phyloP scores from a whole-genome alignment of 768 basidiomycete species.

The Rhodosporidiobolus sp. region DNA sequence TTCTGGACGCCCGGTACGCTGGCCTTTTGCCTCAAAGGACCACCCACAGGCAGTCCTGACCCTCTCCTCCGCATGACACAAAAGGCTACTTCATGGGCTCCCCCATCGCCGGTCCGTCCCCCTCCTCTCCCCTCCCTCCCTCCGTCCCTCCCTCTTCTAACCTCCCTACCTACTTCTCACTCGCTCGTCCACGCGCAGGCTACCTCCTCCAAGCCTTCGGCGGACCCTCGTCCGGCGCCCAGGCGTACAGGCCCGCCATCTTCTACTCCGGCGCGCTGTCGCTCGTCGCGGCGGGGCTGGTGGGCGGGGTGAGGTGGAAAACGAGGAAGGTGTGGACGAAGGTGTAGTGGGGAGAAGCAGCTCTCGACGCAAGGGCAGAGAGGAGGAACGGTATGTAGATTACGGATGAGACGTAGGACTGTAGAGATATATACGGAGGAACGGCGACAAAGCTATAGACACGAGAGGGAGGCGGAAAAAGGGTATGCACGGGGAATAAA shows the following conservation, averaged over 20 bases:
- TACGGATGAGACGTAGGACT: too few relatives aligned
- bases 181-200: too few relatives aligned
- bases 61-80: constrained; percentile 43
- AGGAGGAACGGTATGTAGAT: too few relatives aligned
- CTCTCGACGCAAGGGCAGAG: too few relatives aligned
- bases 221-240: constrained; percentile 34
- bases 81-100: constrained; percentile 34
- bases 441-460: too few relatives aligned
- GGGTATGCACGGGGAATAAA: too few relatives aligned
- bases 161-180: too few relatives aligned
- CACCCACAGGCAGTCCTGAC: constrained; percentile 44
- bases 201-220: constrained; percentile 43
- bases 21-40: too few relatives aligned
- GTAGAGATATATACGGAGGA: too few relatives aligned
- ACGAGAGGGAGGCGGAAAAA: too few relatives aligned
- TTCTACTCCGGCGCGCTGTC: constrained; percentile 36
- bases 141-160: too few relatives aligned
- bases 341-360: neutral
- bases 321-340: neutral
- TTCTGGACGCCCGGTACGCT: constrained; percentile 6
- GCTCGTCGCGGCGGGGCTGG: neutral
- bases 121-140: too few relatives aligned
- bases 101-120: constrained; percentile 45
- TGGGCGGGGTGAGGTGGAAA: neutral
- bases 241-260: constrained; percentile 42